These are phyloP conservation scores for Elaeagnus macrophylla DNA, from an alignment of 306 rosid genomes.

Conservation along the genomic window DNA sequence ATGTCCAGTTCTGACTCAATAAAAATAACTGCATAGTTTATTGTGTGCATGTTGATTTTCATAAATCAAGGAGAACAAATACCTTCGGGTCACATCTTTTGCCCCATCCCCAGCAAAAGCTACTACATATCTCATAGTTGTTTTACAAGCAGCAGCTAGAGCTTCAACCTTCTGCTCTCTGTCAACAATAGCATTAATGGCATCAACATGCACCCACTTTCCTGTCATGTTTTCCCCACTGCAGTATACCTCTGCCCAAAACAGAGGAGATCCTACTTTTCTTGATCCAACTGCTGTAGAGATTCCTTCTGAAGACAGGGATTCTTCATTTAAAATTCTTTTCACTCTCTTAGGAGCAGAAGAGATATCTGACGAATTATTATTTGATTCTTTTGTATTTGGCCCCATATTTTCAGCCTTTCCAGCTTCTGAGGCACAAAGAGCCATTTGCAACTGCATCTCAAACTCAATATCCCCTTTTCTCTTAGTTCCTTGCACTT, in stretches of 20 bases:
- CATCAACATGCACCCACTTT: slow-evolving; percentile 94
- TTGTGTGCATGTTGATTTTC: slow-evolving; percentile 4
- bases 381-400: slow-evolving; percentile 10
- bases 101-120: slow-evolving; percentile 95
- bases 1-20: slow-evolving; percentile 7
- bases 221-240: slow-evolving; percentile 79
- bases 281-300: slow-evolving; percentile 77
- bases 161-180: slow-evolving; percentile 86
- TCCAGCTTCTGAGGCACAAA: slow-evolving; percentile 51
- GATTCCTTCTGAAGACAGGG: slow-evolving; percentile 44
- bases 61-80: slow-evolving; percentile 17
- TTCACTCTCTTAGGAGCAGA: slow-evolving; percentile 43
- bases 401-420: slow-evolving; percentile 28
- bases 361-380: slow-evolving; percentile 22
- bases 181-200: slow-evolving; percentile 67
- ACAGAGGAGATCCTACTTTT: slow-evolving; percentile 75
- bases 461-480: slow-evolving; percentile 89
- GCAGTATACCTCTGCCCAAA: slow-evolving; percentile 96
- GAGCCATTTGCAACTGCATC: slow-evolving; percentile 89
- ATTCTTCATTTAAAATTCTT: slow-evolving; percentile 39
- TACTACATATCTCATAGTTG: slow-evolving; percentile 77
- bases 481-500: slow-evolving; percentile 46
- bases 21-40: slow-evolving; percentile 6
- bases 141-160: slow-evolving; percentile 74
- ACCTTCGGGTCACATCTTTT: slow-evolving; percentile 98